These are phyloP conservation scores for Dactylellina haptotyla DNA, from an alignment of 2,329 filamentous ascomycete species.

Conservation along the genomic window DNA sequence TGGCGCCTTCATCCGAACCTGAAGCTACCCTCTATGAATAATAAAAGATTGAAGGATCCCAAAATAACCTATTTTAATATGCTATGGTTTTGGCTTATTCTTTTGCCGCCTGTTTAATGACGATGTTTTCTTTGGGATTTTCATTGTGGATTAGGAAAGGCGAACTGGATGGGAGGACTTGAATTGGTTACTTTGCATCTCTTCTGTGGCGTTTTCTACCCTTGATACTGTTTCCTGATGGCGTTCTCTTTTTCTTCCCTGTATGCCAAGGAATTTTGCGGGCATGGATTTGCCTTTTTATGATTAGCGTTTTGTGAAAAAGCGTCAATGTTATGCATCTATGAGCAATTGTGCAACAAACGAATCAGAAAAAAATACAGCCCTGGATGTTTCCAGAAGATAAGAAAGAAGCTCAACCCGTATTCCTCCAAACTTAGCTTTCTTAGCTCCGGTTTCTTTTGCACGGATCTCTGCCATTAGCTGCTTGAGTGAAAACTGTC, in stretches of 20 bases:
- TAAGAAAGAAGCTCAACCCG: too few species aligned
- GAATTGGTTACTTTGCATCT: not conserved
- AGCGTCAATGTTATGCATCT: not conserved
- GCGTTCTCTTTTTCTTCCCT: not conserved
- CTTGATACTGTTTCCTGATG: not conserved
- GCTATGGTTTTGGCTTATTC: too few species aligned
- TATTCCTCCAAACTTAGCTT: not conserved
- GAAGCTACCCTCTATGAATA: constrained; percentile 40
- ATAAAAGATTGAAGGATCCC: not conserved
- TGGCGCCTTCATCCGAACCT: constrained; percentile 25
- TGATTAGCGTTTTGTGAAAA: not conserved
- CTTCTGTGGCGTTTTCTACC: constrained; percentile 26
- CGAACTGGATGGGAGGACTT: constrained; percentile 29
- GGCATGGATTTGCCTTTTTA: constrained; percentile 34
- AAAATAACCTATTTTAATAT: too few species aligned
- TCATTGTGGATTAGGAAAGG: constrained; percentile 16
- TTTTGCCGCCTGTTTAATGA: not conserved
- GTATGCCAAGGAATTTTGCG: constrained; percentile 28
- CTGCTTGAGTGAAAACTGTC: too few species aligned
- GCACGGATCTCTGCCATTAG: too few species aligned
- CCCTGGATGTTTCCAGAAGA: constrained; percentile 27
- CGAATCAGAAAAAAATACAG: constrained; percentile 17
- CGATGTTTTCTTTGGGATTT: not conserved
- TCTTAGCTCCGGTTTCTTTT: not conserved
- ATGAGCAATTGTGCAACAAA: constrained; percentile 15